These are phyloP conservation scores for Xylaria hypoxylon DNA, from an alignment of 2,329 filamentous ascomycete species.

Conservation along the genomic window DNA sequence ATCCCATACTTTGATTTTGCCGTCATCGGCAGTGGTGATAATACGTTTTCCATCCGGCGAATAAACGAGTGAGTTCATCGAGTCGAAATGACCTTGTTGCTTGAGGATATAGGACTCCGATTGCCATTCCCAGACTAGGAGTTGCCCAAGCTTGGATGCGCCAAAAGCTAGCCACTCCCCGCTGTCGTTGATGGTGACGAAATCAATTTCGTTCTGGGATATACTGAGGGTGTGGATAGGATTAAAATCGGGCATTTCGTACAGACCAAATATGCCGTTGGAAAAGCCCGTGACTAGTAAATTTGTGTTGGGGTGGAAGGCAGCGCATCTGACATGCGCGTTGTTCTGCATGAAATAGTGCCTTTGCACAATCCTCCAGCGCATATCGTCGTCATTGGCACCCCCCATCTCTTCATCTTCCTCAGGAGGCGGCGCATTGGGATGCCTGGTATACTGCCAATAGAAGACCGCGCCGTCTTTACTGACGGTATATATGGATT, in stretches of 20 bases:
- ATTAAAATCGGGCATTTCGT: conserved; percentile 96
- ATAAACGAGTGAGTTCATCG: conserved; percentile 92
- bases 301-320: conserved; percentile 86
- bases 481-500: conserved; percentile 95
- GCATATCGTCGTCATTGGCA: conserved; percentile 74
- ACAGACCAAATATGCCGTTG: conserved; percentile 91
- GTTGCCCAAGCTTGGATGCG: conserved; percentile 91
- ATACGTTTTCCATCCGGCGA: conserved; percentile 94
- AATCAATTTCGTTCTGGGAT: conserved; percentile 96
- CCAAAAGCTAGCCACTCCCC: conserved; percentile 98
- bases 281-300: conserved; percentile 98
- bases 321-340: conserved; percentile 88
- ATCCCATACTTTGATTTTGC: conserved; percentile 99
- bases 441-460: conserved; percentile 82
- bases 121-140: conserved; percentile 99
- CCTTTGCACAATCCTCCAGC: conserved; percentile 91
- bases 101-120: conserved; percentile 99
- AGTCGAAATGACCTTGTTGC: conserved; percentile 96
- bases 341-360: conserved; percentile 95
- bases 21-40: conserved; percentile 94
- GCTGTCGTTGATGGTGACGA: conserved; percentile 91
- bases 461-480: conserved; percentile 97
- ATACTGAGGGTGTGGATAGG: conserved; percentile 94
- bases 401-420: conserved; percentile 71
- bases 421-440: conserved; percentile 64